Base-by-base conservation (phyloP, 2,329 filamentous ascomycete species). In the Ceratocystis alfenasii region DNA sequence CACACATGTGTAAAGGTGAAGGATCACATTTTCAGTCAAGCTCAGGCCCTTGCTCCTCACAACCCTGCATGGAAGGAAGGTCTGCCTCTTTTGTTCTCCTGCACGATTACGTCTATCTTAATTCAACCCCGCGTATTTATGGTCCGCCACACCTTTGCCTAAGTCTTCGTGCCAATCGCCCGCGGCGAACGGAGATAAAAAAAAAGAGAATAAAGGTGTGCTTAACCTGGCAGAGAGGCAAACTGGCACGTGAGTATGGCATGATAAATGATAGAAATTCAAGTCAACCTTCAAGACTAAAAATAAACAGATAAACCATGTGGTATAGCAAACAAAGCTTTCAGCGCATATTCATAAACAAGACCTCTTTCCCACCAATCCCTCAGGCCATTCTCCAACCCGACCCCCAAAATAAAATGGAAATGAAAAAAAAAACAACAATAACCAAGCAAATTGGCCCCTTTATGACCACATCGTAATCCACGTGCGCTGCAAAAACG, bases 391-490 rank as follows among this genome's bases (percentile, higher is more conserved):
- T 48, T 48, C 17, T 22, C 46, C n/a, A 48, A 48, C 46, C 45
- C 5, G 15, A 48, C 8, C 46, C 5, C 2, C 20, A n/a, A 48
- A 48, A 48, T 8, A 48, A 20, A 48, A 48, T n/a, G 8, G 5
- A 53, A 53, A 53, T 22, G 22, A n/a, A 25, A 2, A 50, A 50
- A 50, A 20, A 7, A 53, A 12, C 0, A 4, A 4, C 36, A 12
- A 15, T 41, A 15, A 41, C 48, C 48, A n/a, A 22, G 22, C 2
- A n/a, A 6, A 25, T 30, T 30, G 8, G n/a, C n/a, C 12, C 57
- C 60, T 60, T 63, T 25, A 68, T 17, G 74, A 77, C 76, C 76
- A 78, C 62, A 77, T 67, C 66, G 70, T 73, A 69, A 76, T 74
- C 76, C 76, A 78, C 46, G 69, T 72, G 3, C 76, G 73, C 61